Percentiles rank a stretch among this genome's conserved stretches.
These are phyloP conservation scores for Vitis hybrid DNA, from an alignment of 177 flowering plant genomes.

Conservation along the genomic window DNA sequence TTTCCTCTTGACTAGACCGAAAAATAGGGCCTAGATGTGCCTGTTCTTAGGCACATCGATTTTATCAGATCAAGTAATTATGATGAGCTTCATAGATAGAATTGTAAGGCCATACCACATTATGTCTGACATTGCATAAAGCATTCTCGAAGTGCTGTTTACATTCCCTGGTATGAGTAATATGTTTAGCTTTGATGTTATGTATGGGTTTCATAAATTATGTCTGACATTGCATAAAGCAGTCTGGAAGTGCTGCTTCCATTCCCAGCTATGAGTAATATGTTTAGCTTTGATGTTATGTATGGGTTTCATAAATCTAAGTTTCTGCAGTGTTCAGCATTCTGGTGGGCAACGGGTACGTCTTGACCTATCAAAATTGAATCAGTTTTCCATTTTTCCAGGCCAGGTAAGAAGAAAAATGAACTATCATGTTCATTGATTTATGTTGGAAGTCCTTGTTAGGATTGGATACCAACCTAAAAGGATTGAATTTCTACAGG, in stretches of 20 bases:
- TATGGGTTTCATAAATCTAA: conserved; percentile 6
- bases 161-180: not conserved
- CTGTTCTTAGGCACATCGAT: too few relatives aligned
- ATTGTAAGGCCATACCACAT: not conserved
- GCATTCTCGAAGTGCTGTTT: conserved; percentile 68
- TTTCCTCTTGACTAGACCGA: too few relatives aligned
- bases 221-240: conserved; percentile 59
- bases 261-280: not conserved
- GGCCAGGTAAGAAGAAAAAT: conserved; percentile 67
- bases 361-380: conserved; percentile 72
- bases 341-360: conserved; percentile 94
- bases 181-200: conserved; percentile 1
- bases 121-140: conserved; percentile 53
- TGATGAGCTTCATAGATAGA: too few relatives aligned
- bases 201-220: conserved; percentile 6
- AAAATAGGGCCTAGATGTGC: too few relatives aligned
- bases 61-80: too few relatives aligned
- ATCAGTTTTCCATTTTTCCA: conserved; percentile 82
- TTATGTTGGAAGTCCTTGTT: not conserved
- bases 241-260: conserved; percentile 61
- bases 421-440: not conserved
- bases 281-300: conserved; percentile 4
- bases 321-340: conserved; percentile 67
- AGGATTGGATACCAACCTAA: not conserved
- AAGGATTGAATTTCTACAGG: conserved; percentile 39